phyloP scores from a whole-genome alignment of 2,329 filamentous ascomycete genomes.

The Sclerotinia minor region DNA sequence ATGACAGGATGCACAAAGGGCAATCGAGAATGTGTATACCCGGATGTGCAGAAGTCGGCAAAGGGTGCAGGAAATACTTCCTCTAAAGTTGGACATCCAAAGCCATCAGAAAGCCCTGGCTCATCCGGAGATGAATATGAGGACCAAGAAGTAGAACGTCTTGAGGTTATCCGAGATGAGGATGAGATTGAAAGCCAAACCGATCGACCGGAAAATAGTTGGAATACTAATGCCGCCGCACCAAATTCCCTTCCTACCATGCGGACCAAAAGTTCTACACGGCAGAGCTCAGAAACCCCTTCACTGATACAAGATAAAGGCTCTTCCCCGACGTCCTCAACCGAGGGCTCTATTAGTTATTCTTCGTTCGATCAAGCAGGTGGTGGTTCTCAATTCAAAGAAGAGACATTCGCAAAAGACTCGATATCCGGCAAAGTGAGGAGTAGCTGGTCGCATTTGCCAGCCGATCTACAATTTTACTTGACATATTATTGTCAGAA shows the following conservation, averaged over 20 bases:
- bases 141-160: conserved; percentile 49
- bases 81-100: conserved; percentile 43
- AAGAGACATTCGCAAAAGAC: conserved; percentile 38
- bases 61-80: conserved; percentile 34
- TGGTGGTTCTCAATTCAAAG: conserved; percentile 26
- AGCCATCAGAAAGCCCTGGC: conserved; percentile 45
- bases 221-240: background rate
- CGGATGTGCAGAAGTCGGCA: conserved; percentile 59
- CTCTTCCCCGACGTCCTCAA: conserved; percentile 55
- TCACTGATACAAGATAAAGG: conserved; percentile 54
- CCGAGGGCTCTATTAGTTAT: conserved; percentile 42
- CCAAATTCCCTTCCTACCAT: conserved; percentile 44
- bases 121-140: conserved; percentile 54
- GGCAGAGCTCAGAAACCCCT: conserved; percentile 55
- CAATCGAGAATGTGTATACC: conserved; percentile 85
- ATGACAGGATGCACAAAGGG: conserved; percentile 81
- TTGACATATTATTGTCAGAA: conserved; percentile 76
- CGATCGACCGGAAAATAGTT: conserved; percentile 25
- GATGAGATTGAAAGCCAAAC: conserved; percentile 45
- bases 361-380: conserved; percentile 30
- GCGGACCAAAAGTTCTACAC: conserved; percentile 43
- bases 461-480: conserved; percentile 73
- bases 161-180: conserved; percentile 58
- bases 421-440: conserved; percentile 28
- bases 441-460: conserved; percentile 58